These are phyloP conservation scores for Closterium sp. DNA, from an alignment of 139 green algal species.

Conservation along the genomic window DNA sequence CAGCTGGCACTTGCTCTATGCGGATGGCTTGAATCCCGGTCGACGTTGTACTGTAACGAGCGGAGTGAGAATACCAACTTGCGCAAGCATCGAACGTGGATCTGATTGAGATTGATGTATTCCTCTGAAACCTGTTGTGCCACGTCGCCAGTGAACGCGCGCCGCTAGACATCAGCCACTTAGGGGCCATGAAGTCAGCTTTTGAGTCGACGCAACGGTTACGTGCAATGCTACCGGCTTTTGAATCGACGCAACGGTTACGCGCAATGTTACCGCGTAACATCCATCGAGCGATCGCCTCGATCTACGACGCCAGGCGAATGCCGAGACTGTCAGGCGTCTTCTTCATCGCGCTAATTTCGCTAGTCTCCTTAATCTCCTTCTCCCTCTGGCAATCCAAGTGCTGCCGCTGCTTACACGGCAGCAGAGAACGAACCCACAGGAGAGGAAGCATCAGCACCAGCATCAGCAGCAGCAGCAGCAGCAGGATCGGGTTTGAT, in stretches of 20 bases:
- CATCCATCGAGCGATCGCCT: not conserved
- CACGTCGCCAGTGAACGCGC: too few relatives aligned
- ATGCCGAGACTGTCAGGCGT: not conserved
- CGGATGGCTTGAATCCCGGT: too few relatives aligned
- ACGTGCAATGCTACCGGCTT: not conserved
- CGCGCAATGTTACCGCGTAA: not conserved
- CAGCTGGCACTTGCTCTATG: too few relatives aligned
- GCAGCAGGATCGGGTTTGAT: not conserved
- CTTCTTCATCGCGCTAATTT: not conserved
- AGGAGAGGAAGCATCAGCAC: not conserved
- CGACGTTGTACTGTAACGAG: too few relatives aligned
- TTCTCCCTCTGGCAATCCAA: constrained; percentile 6
- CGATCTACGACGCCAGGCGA: not conserved
- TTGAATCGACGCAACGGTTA: not conserved
- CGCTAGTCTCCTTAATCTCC: not conserved
- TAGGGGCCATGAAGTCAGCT: not conserved
- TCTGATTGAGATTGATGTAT: too few relatives aligned
- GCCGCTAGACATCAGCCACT: too few relatives aligned
- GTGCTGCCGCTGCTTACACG: not conserved
- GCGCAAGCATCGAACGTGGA: too few relatives aligned
- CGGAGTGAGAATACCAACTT: too few relatives aligned
- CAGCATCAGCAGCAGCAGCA: not conserved
- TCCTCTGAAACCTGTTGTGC: too few relatives aligned
- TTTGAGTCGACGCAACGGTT: not conserved
- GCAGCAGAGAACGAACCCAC: not conserved